A percentile compares a stretch with the other conserved stretches of the same genome.
phyloP scores from a whole-genome alignment of 352 stramenopile species.

The Globisporangium polare region DNA sequence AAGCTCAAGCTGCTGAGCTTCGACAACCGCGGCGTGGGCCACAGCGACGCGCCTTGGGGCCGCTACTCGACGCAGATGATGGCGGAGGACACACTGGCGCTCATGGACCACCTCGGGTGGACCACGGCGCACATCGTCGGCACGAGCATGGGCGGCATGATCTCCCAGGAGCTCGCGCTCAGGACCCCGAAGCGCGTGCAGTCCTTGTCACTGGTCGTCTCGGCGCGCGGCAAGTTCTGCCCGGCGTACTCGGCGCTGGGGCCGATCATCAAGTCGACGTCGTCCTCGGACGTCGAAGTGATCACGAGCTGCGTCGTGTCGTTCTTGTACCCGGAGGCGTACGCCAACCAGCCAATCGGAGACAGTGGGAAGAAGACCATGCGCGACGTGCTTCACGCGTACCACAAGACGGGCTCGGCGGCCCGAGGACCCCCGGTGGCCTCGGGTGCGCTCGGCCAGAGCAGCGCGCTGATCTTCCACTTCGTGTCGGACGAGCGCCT shows the following conservation, averaged over 20 bases:
- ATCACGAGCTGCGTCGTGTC: background rate
- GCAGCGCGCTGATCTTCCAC: slow-evolving; percentile 28
- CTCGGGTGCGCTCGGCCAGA: slow-evolving; percentile 22
- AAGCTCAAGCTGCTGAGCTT: slow-evolving; percentile 46
- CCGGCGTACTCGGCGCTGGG: background rate
- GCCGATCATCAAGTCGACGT: background rate
- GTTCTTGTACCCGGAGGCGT: slow-evolving; percentile 4
- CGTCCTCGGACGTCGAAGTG: background rate
- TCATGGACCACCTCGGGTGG: slow-evolving; percentile 23
- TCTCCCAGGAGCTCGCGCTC: slow-evolving; percentile 34
- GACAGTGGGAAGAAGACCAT: background rate
- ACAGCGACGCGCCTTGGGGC: slow-evolving; percentile 22
- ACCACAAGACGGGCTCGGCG: background rate
- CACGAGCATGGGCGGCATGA: slow-evolving; percentile 44
- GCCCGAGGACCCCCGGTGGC: background rate
- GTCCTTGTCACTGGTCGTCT: slow-evolving; percentile 44
- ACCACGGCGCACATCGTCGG: slow-evolving; percentile 3
- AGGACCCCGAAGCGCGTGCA: slow-evolving; percentile 28
- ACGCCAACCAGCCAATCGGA: background rate
- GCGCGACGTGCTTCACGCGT: background rate
- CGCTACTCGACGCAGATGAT: slow-evolving; percentile 31
- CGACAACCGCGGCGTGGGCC: slow-evolving; percentile 57
- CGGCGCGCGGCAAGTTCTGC: slow-evolving; percentile 19
- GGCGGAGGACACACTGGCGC: slow-evolving; percentile 24
- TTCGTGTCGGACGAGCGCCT: slow-evolving; percentile 40